Evolutionary conservation across 805 yeast species (phyloP).

Genomic region (Pichia heedii): DNA sequence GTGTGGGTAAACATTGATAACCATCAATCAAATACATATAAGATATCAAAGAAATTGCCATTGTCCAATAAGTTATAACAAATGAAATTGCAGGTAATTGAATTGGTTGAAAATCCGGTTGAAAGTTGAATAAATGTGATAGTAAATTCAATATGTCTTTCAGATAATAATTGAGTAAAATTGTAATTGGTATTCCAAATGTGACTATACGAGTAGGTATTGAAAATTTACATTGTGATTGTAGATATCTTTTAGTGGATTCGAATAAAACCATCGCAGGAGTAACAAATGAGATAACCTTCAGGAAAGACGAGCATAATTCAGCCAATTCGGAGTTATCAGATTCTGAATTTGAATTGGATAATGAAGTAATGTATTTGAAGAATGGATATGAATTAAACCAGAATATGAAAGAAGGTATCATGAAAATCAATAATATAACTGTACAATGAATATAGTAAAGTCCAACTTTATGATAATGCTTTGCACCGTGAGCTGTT

Average conservation of each 20-base stretch:
- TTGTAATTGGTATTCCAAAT: constrained; percentile 62
- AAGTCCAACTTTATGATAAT: constrained; percentile 54
- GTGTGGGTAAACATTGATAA: constrained; percentile 49
- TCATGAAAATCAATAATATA: constrained; percentile 36
- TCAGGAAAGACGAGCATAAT: constrained; percentile 48
- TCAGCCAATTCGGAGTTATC: constrained; percentile 32
- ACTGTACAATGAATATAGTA: constrained; percentile 57
- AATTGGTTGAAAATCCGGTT: background rate
- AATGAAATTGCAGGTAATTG: constrained; percentile 67
- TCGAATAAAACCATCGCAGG: constrained; percentile 64
- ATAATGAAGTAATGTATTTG: constrained; percentile 27
- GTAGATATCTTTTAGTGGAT: constrained; percentile 62
- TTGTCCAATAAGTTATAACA: constrained; percentile 57
- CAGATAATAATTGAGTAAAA: constrained; percentile 46
- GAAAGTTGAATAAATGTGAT: background rate
- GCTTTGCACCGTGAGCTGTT: constrained; percentile 62
- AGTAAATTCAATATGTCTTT: constrained; percentile 54
- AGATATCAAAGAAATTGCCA: constrained; percentile 43
- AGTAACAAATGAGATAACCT: constrained; percentile 45
- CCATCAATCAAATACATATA: constrained; percentile 57
- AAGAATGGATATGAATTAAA: constrained; percentile 38
- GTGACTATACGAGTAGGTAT: constrained; percentile 62
- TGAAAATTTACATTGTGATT: constrained; percentile 67
- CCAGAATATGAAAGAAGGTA: constrained; percentile 57
- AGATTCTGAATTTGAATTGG: background rate